Base-by-base conservation (phyloP, 106 monocot species). In the Phalaenopsis equestris region DNA sequence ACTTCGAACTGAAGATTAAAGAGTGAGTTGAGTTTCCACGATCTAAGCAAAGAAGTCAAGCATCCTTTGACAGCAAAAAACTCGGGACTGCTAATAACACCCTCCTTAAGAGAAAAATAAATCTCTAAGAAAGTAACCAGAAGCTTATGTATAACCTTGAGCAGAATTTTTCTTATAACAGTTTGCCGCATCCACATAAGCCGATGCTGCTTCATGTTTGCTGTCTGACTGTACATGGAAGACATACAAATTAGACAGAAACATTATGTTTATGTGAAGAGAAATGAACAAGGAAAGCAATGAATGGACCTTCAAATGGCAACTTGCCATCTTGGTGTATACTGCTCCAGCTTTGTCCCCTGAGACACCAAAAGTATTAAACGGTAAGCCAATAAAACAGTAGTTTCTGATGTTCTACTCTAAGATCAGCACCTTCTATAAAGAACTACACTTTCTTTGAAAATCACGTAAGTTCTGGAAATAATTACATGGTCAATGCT, bases 161-260 rank as follows among this genome's bases (percentile, higher is more conserved):
- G 73, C 17, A 15, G 89, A 89, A 61, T 75, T 78, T 82, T 92
- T 92, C 84, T 92, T 92, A 81, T 87, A 92, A 84, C 89, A 89
- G 23, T 92, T 92, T 77, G 89, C 87, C 23, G 92, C 92, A 82
- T 92, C 87, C 2, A 92, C 87, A 78, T 87, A 89, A 56, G 92
- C 79, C 76, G 87, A 81, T 10, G 92, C 92, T 18, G 92, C 92
- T 79, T 92, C 92, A 86, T 87, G 89, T 75, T 87, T 92, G 85
- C 89, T 92, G 21, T 92, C 92, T 58, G 82, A 75, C 92, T 92
- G 75, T 15, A 83, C 42, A 74, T 56, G 5, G 4, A 78, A 83
- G 38, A 47, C 42, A 12, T 14, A 52, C 7, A 74, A 74, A 16
- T 55, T 15, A 18, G 18, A 58, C 42, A 3, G 41, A 64, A 5